Percentiles rank a stretch among this genome's conserved stretches.
Conservation (phyloP, 208 protist species). For the Trypanosoma mega region DNA sequence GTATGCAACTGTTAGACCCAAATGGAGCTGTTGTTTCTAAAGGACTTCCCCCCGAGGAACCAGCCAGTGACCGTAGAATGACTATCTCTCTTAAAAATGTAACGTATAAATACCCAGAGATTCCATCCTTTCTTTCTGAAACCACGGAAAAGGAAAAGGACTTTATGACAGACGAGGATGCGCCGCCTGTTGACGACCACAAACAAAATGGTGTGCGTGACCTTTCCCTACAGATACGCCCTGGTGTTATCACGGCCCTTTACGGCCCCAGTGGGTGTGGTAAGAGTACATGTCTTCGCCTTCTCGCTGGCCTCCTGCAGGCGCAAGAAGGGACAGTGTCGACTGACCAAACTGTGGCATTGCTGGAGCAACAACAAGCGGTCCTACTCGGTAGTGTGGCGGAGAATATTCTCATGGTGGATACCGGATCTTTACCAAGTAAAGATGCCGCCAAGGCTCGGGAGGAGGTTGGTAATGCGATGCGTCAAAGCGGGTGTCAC, state of each 20-base stretch:
- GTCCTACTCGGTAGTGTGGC: constrained; percentile 73
- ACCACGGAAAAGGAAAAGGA: not conserved
- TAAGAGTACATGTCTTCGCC: constrained; percentile 73
- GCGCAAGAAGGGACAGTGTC: constrained; percentile 45
- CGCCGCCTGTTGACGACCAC: too few relatives aligned
- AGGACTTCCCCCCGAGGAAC: not conserved
- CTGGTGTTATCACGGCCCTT: constrained; percentile 53
- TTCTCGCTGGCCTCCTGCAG: constrained; percentile 52
- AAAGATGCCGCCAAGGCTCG: not conserved
- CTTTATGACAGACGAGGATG: not conserved
- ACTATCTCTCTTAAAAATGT: constrained; percentile 41
- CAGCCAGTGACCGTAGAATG: not conserved
- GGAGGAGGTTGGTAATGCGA: constrained; percentile 29
- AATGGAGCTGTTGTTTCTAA: not conserved
- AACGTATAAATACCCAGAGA: constrained; percentile 48
- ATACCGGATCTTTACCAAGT: constrained; percentile 18
- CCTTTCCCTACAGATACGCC: constrained; percentile 33
- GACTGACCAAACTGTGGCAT: constrained; percentile 41
- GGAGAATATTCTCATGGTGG: constrained; percentile 70
- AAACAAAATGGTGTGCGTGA: constrained; percentile 31
- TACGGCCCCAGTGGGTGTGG: constrained; percentile 76
- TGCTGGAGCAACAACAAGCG: constrained; percentile 79
- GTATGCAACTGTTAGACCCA: not conserved
- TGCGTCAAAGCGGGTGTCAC: constrained; percentile 41
- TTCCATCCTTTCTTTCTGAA: constrained; percentile 51